These are phyloP conservation scores for Chrysosphaeria jannelii DNA, from an alignment of 2,329 filamentous ascomycete species.

Conservation along the genomic window DNA sequence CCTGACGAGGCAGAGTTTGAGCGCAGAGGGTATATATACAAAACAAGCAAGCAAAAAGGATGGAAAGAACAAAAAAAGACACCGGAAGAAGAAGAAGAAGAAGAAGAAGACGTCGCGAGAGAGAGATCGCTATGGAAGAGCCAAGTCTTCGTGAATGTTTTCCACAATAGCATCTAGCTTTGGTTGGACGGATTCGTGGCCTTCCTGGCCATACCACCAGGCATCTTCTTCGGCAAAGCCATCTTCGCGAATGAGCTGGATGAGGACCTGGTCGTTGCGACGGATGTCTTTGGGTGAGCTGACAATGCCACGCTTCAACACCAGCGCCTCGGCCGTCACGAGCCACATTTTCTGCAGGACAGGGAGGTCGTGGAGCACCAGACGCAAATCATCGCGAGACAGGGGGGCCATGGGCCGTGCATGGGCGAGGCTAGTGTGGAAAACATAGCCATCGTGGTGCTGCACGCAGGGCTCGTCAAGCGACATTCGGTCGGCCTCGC, in stretches of 20 bases:
- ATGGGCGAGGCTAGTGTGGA: constrained; percentile 25
- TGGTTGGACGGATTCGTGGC: constrained; percentile 23
- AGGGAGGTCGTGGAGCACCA: constrained; percentile 23
- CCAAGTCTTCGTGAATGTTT: constrained; percentile 12
- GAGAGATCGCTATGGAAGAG: background rate
- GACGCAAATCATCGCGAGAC: constrained; percentile 16
- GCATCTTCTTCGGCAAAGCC: constrained; percentile 27
- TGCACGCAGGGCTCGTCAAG: constrained; percentile 5
- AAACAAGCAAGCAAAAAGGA: too few species aligned
- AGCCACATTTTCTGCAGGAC: constrained; percentile 28
- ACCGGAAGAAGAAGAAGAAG: background rate
- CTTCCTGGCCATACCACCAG: constrained; percentile 26
- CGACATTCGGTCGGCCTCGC: constrained; percentile 3
- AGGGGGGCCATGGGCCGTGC: constrained; percentile 32
- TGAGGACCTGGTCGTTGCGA: constrained; percentile 28
- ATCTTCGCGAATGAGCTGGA: constrained; percentile 32
- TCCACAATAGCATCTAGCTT: constrained; percentile 20
- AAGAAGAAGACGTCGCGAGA: background rate
- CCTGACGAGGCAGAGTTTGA: background rate
- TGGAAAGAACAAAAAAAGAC: background rate
- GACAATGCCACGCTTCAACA: constrained; percentile 27
- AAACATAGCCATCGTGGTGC: constrained; percentile 14
- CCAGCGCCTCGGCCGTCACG: constrained; percentile 29
- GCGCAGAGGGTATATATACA: too few species aligned
- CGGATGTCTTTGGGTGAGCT: constrained; percentile 27